Conservation (phyloP, 139 green algal genomes). For the Ettlia oleoabundans region DNA sequence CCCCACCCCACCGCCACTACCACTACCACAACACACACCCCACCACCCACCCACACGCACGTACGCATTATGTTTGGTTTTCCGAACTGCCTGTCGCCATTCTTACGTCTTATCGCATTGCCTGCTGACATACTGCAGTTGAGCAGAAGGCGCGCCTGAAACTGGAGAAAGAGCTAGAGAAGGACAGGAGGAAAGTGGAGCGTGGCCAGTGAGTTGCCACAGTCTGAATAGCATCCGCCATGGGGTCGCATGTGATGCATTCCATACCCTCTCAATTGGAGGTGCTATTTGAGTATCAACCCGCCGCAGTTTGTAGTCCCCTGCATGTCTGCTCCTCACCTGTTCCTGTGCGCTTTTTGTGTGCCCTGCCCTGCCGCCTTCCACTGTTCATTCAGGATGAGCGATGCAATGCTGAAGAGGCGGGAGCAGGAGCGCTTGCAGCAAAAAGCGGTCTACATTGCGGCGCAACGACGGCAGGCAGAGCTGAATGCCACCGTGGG, state of each 20-base stretch:
- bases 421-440: slow-evolving; percentile 15
- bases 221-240: not conserved
- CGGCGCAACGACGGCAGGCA: slow-evolving; percentile 21
- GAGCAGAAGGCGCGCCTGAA: slow-evolving; percentile 9
- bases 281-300: too few relatives aligned
- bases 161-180: slow-evolving; percentile 12
- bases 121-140: not conserved
- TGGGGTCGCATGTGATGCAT: not conserved
- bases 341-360: not conserved
- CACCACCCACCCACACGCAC: too few relatives aligned
- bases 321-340: not conserved
- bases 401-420: not conserved
- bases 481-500: slow-evolving; percentile 27
- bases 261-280: not conserved
- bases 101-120: too few relatives aligned
- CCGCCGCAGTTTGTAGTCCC: too few relatives aligned
- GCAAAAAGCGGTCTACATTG: slow-evolving; percentile 14
- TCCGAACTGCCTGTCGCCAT: too few relatives aligned
- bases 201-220: not conserved
- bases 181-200: slow-evolving; percentile 7
- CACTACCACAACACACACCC: not conserved
- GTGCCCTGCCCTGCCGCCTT: not conserved
- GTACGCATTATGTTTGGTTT: too few relatives aligned
- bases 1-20: too few relatives aligned
- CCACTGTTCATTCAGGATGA: not conserved